phyloP scores from a whole-genome alignment of 495 filamentous ascomycete species.

The Xylaria palmicola region DNA sequence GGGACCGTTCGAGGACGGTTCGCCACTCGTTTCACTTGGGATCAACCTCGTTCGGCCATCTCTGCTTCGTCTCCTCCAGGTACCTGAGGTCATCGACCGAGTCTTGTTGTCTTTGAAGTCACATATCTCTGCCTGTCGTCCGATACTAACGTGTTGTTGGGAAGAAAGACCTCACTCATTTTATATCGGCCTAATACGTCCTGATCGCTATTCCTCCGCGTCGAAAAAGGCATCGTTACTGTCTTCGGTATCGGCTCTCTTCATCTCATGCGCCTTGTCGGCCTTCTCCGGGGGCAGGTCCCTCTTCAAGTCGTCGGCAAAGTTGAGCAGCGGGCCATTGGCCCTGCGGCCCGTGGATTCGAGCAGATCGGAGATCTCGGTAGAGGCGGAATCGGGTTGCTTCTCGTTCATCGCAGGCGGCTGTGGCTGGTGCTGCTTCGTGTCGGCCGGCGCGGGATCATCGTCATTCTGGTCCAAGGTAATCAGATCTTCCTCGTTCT shows the following conservation, averaged over 20 bases:
- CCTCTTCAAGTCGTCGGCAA: constrained; percentile 50
- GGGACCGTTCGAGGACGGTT: no score
- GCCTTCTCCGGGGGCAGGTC: constrained; percentile 38
- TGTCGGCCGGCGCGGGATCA: constrained; percentile 5
- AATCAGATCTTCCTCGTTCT: constrained; percentile 39
- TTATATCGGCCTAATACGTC: no score
- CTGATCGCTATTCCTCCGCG: constrained; percentile 16
- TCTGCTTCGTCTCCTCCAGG: no score
- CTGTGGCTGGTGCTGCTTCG: no score
- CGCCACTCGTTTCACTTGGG: no score
- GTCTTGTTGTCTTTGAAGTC: no score
- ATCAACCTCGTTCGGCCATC: no score
- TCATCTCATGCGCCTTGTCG: constrained; percentile 14
- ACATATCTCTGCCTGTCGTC: no score
- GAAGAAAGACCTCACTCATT: no score
- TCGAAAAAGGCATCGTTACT: constrained; percentile 30
- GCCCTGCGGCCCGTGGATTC: constrained; percentile 38
- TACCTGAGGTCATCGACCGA: no score
- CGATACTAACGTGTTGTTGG: no score
- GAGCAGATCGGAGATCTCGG: constrained; percentile 43
- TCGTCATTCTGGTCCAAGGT: constrained; percentile 46
- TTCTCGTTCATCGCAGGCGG: constrained; percentile 25
- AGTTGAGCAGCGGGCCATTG: constrained; percentile 47
- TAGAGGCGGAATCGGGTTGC: constrained; percentile 27
- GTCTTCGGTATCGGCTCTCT: constrained; percentile 20